Evolutionary conservation across 2,329 filamentous ascomycete genomes (phyloP).

Genomic region (Pyrenophora teres): DNA sequence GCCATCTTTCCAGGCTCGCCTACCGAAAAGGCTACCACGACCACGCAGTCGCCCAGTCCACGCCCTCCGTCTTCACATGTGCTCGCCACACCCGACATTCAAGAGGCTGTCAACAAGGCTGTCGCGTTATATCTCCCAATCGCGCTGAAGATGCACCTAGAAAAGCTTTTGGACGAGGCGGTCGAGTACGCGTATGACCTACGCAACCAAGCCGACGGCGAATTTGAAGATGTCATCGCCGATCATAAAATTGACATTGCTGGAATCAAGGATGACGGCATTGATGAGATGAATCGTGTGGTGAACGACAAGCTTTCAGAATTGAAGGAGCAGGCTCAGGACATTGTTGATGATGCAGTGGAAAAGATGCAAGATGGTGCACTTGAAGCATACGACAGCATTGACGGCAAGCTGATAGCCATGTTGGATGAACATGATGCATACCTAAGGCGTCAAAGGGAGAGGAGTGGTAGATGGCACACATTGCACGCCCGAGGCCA

Average conservation of each 20-base stretch:
- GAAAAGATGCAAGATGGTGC: neutral
- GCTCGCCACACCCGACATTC: constrained; percentile 1
- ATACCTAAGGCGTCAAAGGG: neutral
- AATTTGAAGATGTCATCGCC: constrained; percentile 14
- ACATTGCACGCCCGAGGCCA: neutral
- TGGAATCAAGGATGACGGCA: constrained; percentile 6
- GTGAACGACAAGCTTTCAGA: constrained; percentile 5
- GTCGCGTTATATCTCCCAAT: constrained; percentile 10
- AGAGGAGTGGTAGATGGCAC: neutral
- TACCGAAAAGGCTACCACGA: constrained; percentile 6
- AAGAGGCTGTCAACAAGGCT: constrained; percentile 5
- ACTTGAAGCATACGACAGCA: neutral
- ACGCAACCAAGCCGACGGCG: constrained; percentile 7
- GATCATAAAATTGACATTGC: constrained; percentile 8
- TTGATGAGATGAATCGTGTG: constrained; percentile 3
- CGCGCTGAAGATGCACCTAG: constrained; percentile 6
- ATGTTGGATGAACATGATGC: neutral
- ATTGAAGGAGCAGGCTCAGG: constrained; percentile 5
- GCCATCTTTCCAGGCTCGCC: constrained; percentile 4
- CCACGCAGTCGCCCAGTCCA: neutral
- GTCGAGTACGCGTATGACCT: constrained; percentile 12
- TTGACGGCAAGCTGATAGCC: neutral
- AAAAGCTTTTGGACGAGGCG: constrained; percentile 8
- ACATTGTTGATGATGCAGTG: constrained; percentile 1
- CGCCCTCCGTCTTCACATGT: neutral